These are phyloP conservation scores for Lodderomyces oxycetoniae DNA, from an alignment of 1,139 yeast species.

Conservation along the genomic window DNA sequence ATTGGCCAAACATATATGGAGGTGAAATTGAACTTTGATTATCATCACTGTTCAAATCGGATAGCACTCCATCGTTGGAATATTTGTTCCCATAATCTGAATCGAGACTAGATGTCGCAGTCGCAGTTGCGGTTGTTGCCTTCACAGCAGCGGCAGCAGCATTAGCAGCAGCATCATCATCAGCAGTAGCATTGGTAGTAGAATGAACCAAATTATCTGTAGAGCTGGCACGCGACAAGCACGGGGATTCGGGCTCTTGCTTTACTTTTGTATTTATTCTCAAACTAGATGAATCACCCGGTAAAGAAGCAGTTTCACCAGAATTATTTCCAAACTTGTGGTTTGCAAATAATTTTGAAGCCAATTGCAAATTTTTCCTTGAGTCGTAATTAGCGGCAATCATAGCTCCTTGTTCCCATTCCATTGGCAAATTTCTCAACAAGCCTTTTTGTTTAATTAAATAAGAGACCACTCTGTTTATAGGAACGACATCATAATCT, in stretches of 20 bases:
- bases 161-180: too few species aligned
- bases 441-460: conserved; percentile 37
- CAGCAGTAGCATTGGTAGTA: too few species aligned
- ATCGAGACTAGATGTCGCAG: too few species aligned
- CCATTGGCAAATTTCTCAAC: conserved; percentile 36
- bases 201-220: not conserved
- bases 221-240: not conserved
- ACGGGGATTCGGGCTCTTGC: conserved; percentile 5
- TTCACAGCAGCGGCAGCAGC: too few species aligned
- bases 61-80: conserved; percentile 6
- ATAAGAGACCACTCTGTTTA: conserved; percentile 46
- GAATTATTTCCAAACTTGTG: conserved; percentile 19
- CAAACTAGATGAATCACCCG: conserved; percentile 2
- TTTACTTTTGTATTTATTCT: conserved; percentile 4
- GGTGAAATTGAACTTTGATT: conserved; percentile 9
- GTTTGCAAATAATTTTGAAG: conserved; percentile 30
- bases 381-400: conserved; percentile 34
- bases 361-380: conserved; percentile 20
- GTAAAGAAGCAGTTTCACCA: conserved; percentile 7
- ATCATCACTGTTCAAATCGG: conserved; percentile 12
- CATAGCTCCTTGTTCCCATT: conserved; percentile 43
- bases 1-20: conserved; percentile 5
- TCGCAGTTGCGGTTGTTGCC: too few species aligned
- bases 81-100: not conserved
- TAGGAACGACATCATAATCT: conserved; percentile 31